Conservation (phyloP, 208 protist genomes). For the Zelonia costaricensis region DNA sequence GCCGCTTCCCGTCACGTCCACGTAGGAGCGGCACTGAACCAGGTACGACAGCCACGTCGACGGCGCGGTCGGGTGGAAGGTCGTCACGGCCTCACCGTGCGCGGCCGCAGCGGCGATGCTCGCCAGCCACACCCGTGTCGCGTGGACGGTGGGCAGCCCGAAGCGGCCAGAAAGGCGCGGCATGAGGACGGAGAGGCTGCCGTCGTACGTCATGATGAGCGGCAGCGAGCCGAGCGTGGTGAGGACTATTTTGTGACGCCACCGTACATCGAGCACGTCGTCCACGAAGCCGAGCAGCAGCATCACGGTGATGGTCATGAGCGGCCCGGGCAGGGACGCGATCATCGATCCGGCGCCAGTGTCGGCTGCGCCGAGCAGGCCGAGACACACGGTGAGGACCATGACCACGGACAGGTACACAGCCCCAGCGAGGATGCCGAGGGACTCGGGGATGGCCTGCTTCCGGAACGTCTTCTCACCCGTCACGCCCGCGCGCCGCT, state of each 20-base stretch:
- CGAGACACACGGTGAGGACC: conserved; percentile 34
- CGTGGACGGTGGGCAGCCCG: conserved; percentile 19
- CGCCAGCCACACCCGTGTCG: conserved; percentile 9
- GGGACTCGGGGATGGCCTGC: conserved; percentile 65
- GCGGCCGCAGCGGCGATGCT: neutral
- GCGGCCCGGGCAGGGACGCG: conserved; percentile 56
- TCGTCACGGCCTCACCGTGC: neutral
- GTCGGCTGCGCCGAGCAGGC: conserved; percentile 23
- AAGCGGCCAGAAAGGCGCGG: conserved; percentile 53
- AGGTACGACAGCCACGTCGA: conserved; percentile 21
- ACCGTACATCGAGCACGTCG: conserved; percentile 98
- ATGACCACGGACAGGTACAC: conserved; percentile 81
- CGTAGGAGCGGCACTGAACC: conserved; percentile 10
- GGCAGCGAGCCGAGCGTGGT: conserved; percentile 96
- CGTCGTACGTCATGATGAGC: conserved; percentile 92
- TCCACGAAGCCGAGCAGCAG: conserved; percentile 99
- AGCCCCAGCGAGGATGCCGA: conserved; percentile 76
- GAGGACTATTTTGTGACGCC: conserved; percentile 98
- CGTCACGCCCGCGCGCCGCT: conserved; percentile 32
- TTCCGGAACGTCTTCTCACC: conserved; percentile 35
- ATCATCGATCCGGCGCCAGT: conserved; percentile 46
- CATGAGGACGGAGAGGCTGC: conserved; percentile 88
- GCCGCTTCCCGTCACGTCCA: conserved; percentile 13
- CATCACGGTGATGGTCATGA: conserved; percentile 97
- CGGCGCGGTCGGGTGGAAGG: neutral